Evolutionary conservation across 2,329 filamentous ascomycete species (phyloP), one percentile per base, ranked within the genome.

Genomic region (Dothistroma septosporum): DNA sequence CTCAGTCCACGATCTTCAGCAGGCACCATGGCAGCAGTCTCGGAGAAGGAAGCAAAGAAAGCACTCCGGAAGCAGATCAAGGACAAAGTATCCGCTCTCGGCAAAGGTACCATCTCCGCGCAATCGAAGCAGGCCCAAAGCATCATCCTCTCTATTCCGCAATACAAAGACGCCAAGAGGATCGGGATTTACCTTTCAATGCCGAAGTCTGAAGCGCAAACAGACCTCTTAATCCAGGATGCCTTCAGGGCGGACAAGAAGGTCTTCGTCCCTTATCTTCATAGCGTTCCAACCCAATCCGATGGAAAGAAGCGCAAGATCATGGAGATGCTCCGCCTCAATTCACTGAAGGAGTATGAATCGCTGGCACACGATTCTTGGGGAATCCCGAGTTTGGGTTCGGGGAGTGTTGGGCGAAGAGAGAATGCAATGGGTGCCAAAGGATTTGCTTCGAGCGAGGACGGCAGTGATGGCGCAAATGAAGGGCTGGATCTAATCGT

Each of bases 271-370:
- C 94, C 94, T 0, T 97, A 94, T 73, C 87, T 96, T 24, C 63
- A 71, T 49, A 54, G 64, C 4, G 53, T 66, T 7, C 53, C 53
- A 33, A 37, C 52, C 4, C 58, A 55, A 33, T 21, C 50, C 16
- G n/a, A 11, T 11, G 31, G 31, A 11, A 61, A 61, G 49, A 78
- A 79, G 59, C 83, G 85, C 6, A 78, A 90, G 16, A 83, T 94
- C 57, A 99, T 99, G 94, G 92, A 97, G 72, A 97, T 99, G 94
- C 85, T 99, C 22, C 86, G 86, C 64, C 80, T 99, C 46, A 79
- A 82, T 59, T 87, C 86, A 28, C 75, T 91, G 55, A 77, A 84
- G 31, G 94, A 99, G 74, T 96, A 92, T 74, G 85, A 91, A 64
- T 84, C 84, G 24, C 79, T 97, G 61, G 77, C 86, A 70, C 82